Conservation (phyloP, 306 rosid genomes). For the Begonia fuchsioides region DNA sequence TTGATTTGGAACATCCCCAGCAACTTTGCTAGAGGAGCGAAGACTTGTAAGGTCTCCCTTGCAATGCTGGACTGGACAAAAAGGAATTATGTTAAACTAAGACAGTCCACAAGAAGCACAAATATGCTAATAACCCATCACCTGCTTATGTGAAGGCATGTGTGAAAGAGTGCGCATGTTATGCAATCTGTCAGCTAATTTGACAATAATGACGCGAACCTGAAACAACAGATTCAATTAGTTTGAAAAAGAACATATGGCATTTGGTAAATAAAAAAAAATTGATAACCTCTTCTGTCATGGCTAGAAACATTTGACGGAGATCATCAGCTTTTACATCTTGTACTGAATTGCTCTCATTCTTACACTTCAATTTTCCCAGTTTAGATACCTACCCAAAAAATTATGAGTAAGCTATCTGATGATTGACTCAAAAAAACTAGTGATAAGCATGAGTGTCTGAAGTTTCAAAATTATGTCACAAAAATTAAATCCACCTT, state of each 20-base stretch:
- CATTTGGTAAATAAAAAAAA: constrained; percentile 13
- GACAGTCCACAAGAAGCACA: constrained; percentile 10
- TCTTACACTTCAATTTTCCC: constrained; percentile 85
- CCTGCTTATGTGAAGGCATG: constrained; percentile 99
- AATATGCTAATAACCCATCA: constrained; percentile 20
- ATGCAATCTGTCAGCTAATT: constrained; percentile 90
- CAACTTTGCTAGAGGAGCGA: constrained; percentile 99
- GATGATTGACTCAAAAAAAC: no score
- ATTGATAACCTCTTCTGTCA: constrained; percentile 87
- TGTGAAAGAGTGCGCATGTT: constrained; percentile 96
- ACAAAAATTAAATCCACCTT: constrained; percentile 39
- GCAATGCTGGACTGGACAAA: constrained; percentile 78
- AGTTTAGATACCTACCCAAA: constrained; percentile 73
- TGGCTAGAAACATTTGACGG: constrained; percentile 94
- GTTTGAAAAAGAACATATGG: constrained; percentile 9
- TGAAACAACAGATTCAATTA: constrained; percentile 24
- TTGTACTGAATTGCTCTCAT: constrained; percentile 59
- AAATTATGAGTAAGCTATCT: constrained; percentile 13
- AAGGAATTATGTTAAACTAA: constrained; percentile 12
- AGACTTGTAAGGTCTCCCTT: constrained; percentile 89
- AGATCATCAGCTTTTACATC: constrained; percentile 98
- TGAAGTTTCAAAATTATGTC: neutral
- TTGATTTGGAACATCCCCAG: constrained; percentile 98
- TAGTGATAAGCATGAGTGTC: no score
- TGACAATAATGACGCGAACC: constrained; percentile 97